phyloP scores from a whole-genome alignment of 768 basidiomycete genomes.

The Termitomyces sp. region DNA sequence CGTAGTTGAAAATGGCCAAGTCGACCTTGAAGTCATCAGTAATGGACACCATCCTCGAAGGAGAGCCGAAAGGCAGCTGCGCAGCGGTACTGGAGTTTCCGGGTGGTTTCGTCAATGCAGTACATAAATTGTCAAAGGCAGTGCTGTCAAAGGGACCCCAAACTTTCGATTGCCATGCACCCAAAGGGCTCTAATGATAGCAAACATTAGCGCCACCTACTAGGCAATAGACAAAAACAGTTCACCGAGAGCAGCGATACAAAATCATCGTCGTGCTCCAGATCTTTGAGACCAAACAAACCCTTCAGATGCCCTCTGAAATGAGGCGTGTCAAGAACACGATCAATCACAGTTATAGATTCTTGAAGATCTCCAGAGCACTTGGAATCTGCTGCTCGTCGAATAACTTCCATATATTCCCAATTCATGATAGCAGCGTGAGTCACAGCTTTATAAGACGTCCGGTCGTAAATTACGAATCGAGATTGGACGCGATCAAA shows the following conservation, averaged over 20 bases:
- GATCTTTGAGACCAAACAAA: slow-evolving; percentile 66
- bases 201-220: not conserved
- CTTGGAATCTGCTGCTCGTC: slow-evolving; percentile 56
- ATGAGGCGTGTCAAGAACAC: slow-evolving; percentile 42
- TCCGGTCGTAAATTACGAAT: not conserved
- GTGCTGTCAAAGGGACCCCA: slow-evolving; percentile 80
- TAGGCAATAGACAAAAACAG: not conserved
- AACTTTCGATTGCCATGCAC: slow-evolving; percentile 76
- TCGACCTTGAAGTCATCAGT: slow-evolving; percentile 46
- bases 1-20: slow-evolving; percentile 66
- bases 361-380: slow-evolving; percentile 57
- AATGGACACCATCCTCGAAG: slow-evolving; percentile 42
- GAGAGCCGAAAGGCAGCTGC: slow-evolving; percentile 41
- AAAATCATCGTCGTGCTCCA: slow-evolving; percentile 77
- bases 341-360: slow-evolving; percentile 56
- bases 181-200: slow-evolving; percentile 46
- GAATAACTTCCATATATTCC: slow-evolving; percentile 86
- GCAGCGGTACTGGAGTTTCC: slow-evolving; percentile 24
- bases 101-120: slow-evolving; percentile 42
- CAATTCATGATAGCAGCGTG: slow-evolving; percentile 79
- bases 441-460: slow-evolving; percentile 58
- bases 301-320: slow-evolving; percentile 54
- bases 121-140: slow-evolving; percentile 67
- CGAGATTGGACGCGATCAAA: not conserved
- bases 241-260: slow-evolving; percentile 58